Base-by-base conservation (phyloP, 495 filamentous ascomycete genomes). In the Trichoderma asperelloides region DNA sequence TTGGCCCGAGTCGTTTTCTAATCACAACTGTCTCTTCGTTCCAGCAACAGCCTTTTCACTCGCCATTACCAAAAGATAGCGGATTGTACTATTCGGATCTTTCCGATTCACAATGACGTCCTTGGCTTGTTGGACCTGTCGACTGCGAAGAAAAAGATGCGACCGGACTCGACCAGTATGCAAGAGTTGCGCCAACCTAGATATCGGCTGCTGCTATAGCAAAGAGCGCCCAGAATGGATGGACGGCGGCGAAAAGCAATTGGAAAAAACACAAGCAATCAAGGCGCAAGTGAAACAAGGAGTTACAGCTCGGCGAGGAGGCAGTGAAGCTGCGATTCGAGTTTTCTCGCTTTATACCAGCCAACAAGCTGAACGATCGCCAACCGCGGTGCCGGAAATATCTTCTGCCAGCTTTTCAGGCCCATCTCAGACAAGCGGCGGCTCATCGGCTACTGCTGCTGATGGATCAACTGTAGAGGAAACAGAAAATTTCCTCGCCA, bases 131-230 rank as follows among this genome's bases (percentile, higher is more conserved):
- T 79, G 78, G 78, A 76, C 76, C 25, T 79, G 78, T 62, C 77
- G 78, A 18, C 68, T 79, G 11, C 71, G 78, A 25, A 74, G 75
- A 65, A 79, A 79, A 68, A 79, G 78, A 66, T 79, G 78, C 65
- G 74, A 79, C 65, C 74, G 78, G 68, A 62, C 64, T 15, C 68
- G 43, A 4, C 77, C 75, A 18, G 47, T 51, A 23, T 79, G 78
- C 47, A 63, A 68, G 15, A 70, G 68, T 57, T 79, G 78, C 62
- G 51, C 64, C 64, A 68, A 70, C 45, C 68, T 78, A 33, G 65
- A 62, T 45, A 79, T 79, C 15, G 67, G 68, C 21, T 79, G 77
- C 63, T 70, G 73, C 60, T 74, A 72, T 11, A 74, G 74, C 67
- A 74, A 69, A 18, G 47, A 69, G 21, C 75, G 69, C 33, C 78